Percentiles rank a stretch among this genome's conserved stretches.
These are phyloP conservation scores for Pugionium dolabratum DNA, from an alignment of 345 rosid species.

Conservation along the genomic window DNA sequence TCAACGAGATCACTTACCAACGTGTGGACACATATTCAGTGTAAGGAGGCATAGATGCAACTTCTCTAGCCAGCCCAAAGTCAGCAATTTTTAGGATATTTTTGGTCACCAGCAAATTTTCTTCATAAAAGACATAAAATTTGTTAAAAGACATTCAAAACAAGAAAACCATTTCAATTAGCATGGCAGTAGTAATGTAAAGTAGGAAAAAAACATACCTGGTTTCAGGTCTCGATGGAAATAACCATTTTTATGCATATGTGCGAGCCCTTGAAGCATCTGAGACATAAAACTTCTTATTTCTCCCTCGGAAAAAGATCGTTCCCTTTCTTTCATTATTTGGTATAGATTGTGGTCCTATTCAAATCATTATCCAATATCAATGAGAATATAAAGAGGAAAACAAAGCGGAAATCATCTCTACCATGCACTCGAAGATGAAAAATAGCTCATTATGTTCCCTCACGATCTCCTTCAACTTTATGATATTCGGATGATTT, in stretches of 20 bases:
- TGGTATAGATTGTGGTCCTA: slow-evolving; percentile 88
- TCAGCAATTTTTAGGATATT: slow-evolving; percentile 86
- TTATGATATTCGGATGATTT: slow-evolving; percentile 82
- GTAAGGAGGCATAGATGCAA: slow-evolving; percentile 85
- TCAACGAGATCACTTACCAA: slow-evolving; percentile 53
- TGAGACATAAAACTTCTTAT: slow-evolving; percentile 75
- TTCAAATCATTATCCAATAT: slow-evolving; percentile 22
- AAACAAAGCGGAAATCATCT: slow-evolving; percentile 20
- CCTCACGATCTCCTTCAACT: slow-evolving; percentile 88
- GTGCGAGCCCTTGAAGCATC: slow-evolving; percentile 80
- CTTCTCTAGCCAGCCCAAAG: slow-evolving; percentile 96
- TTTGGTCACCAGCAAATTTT: slow-evolving; percentile 86
- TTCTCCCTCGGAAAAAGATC: slow-evolving; percentile 74
- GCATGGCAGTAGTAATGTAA: not conserved
- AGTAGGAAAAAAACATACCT: slow-evolving; percentile 48
- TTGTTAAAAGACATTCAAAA: slow-evolving; percentile 20
- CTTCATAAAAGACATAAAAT: slow-evolving; percentile 41
- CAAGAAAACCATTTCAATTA: not conserved
- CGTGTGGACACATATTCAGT: slow-evolving; percentile 98
- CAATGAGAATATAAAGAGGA: slow-evolving; percentile 1
- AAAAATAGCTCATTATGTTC: slow-evolving; percentile 86
- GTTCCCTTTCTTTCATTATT: slow-evolving; percentile 68
- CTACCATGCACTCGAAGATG: slow-evolving; percentile 95
- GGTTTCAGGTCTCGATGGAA: slow-evolving; percentile 94
- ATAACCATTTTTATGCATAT: slow-evolving; percentile 87